Evolutionary conservation across 257 asterid genomes (phyloP), one percentile per base, ranked within the genome.

Genomic region (Plectranthus barbatus): DNA sequence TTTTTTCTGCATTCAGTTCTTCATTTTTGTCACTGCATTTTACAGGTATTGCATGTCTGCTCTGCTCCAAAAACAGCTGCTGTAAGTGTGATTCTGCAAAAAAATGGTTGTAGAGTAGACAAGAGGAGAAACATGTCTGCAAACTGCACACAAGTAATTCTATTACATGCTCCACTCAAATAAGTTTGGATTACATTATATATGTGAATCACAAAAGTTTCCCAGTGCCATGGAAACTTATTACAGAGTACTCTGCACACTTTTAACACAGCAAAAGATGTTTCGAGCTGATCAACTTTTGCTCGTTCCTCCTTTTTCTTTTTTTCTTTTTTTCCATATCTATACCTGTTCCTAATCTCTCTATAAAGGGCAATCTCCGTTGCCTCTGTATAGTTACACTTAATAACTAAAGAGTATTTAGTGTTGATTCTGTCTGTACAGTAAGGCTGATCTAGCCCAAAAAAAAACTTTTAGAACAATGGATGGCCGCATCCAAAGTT

Each of bases 301-400:
- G 78, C 77, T 64, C 31, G 2, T 26, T 26, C 68, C 41, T 36
- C 7, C 11, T 36, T 7, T 36, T 33, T 21, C 31, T 26, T 26
- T 26, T 70, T 10, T 36, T 36, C 11, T 36, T 7, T 36, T 33
- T 21, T 45, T 45, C 64, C 71, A 71, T 72, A 72, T 76, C 70
- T 74, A 64, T 56, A 57, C 68, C 77, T 80, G 72, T 67, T 56
- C 36, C 70, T 67, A 71, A 72, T 69, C 77, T 77, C 90, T 81
- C 73, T 36, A 5, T 74, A 66, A 79, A 69, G 56, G 81, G 85
- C 75, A 79, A 84, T 70, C 66, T 75, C 86, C 82, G 59, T 86
- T 95, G 93, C 95, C 96, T 55, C 72, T 72, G 80, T 84, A 75
- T 86, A 86, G 84, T 74, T 83, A 90, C 86, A 73, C 82, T 62